Evolutionary conservation across 1,284 basidiomycete species (phyloP).

Genomic region (Takashimella koratensis): DNA sequence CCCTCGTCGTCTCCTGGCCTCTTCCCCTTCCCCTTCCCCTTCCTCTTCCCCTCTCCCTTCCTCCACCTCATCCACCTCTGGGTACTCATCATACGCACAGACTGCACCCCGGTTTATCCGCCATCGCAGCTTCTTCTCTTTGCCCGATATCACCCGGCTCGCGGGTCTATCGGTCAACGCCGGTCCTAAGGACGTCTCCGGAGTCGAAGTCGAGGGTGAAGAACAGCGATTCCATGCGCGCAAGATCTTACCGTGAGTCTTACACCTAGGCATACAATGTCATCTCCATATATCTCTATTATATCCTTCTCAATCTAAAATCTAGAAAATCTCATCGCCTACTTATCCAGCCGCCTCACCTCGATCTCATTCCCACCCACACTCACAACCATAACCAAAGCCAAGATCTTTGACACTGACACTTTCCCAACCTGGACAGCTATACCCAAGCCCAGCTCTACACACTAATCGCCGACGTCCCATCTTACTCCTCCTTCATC

Average conservation of each 20-base stretch:
- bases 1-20: not conserved
- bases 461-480: slow-evolving; percentile 79
- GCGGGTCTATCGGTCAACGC: too few species aligned
- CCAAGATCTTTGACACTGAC: slow-evolving; percentile 5
- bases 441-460: slow-evolving; percentile 77
- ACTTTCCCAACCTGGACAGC: slow-evolving; percentile 55
- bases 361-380: too few species aligned
- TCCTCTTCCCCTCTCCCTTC: not conserved
- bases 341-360: not conserved
- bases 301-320: not conserved
- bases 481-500: slow-evolving; percentile 78
- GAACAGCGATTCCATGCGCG: slow-evolving; percentile 54
- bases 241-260: slow-evolving; percentile 76
- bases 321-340: not conserved
- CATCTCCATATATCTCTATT: not conserved
- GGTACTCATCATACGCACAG: too few species aligned
- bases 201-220: slow-evolving; percentile 26
- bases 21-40: not conserved
- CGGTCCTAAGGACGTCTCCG: slow-evolving; percentile 8
- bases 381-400: not conserved
- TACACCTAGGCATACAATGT: too few species aligned
- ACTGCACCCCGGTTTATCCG: too few species aligned
- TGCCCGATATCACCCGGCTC: slow-evolving; percentile 46
- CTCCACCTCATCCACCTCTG: too few species aligned
- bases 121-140: slow-evolving; percentile 45